phyloP scores from a whole-genome alignment of 1,139 yeast genomes.

The Yueomyces sp. region DNA sequence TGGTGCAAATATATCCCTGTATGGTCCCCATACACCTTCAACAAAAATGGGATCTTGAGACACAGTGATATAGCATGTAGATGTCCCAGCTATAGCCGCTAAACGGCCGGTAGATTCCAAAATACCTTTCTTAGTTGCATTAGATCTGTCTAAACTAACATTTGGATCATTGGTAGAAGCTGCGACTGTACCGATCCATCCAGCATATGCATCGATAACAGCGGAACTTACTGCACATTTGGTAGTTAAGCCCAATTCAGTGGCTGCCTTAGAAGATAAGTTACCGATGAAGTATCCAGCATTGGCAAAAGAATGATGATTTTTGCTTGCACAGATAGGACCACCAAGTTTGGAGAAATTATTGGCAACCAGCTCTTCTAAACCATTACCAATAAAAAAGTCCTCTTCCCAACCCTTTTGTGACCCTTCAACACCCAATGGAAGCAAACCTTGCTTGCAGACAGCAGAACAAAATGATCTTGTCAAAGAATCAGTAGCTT shows the following conservation, averaged over 20 bases:
- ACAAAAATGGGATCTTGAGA: slow-evolving; percentile 80
- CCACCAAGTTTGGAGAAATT: slow-evolving; percentile 79
- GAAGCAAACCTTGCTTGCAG: slow-evolving; percentile 92
- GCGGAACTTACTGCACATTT: slow-evolving; percentile 85
- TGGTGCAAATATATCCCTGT: slow-evolving; percentile 79
- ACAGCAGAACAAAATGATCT: slow-evolving; percentile 84
- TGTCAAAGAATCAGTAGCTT: slow-evolving; percentile 77
- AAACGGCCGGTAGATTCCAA: slow-evolving; percentile 66
- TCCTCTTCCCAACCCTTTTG: slow-evolving; percentile 82
- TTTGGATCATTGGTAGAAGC: slow-evolving; percentile 47
- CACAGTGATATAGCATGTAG: slow-evolving; percentile 90
- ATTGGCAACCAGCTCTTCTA: slow-evolving; percentile 67
- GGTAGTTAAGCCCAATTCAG: slow-evolving; percentile 68
- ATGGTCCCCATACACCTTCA: slow-evolving; percentile 98
- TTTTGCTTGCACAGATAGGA: slow-evolving; percentile 25
- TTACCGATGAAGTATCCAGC: slow-evolving; percentile 87
- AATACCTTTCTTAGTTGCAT: slow-evolving; percentile 32
- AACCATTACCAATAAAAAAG: slow-evolving; percentile 53
- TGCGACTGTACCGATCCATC: slow-evolving; percentile 98
- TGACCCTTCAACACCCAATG: slow-evolving; percentile 79
- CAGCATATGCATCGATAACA: slow-evolving; percentile 95
- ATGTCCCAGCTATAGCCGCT: slow-evolving; percentile 97
- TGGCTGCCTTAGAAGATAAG: slow-evolving; percentile 56
- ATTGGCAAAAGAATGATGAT: slow-evolving; percentile 42
- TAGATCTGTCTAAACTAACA: slow-evolving; percentile 31